Conservation (phyloP, 176 grass and related monocot genomes). For the Rhynchospora tenuis region DNA sequence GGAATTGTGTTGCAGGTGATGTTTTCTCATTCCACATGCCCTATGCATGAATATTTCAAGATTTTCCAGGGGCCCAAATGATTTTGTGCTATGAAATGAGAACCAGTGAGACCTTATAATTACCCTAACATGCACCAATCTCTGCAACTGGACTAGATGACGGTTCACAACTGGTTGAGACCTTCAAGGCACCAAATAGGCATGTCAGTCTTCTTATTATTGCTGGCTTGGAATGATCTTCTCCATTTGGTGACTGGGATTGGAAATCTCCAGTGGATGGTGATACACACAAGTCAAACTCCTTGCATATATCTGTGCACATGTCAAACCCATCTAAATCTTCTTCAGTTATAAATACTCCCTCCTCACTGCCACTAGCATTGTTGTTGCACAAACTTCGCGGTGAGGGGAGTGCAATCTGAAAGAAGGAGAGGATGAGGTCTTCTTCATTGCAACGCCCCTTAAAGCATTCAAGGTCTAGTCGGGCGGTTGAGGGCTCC, state of each 20-base stretch:
- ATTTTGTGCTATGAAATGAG: background rate
- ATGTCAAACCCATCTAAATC: constrained; percentile 81
- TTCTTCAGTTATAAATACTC: constrained; percentile 62
- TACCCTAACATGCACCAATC: constrained; percentile 51
- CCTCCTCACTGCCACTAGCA: constrained; percentile 31
- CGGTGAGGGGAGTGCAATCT: constrained; percentile 37
- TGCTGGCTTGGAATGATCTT: constrained; percentile 29
- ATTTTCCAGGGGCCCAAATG: background rate
- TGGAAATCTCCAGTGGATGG: constrained; percentile 4
- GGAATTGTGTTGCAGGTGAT: background rate
- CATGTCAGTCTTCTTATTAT: constrained; percentile 70
- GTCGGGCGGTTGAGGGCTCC: background rate
- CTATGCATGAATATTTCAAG: background rate
- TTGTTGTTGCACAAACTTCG: constrained; percentile 17
- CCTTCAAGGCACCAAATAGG: constrained; percentile 68
- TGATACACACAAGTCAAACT: background rate
- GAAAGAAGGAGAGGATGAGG: constrained; percentile 35
- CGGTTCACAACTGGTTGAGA: constrained; percentile 40
- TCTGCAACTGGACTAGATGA: constrained; percentile 37
- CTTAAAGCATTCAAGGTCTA: constrained; percentile 2
- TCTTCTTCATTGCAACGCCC: constrained; percentile 53
- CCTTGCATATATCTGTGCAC: constrained; percentile 25
- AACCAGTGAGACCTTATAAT: background rate
- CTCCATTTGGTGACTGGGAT: constrained; percentile 16
- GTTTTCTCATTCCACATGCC: background rate